These are phyloP conservation scores for Euphorbia lathyris DNA, from an alignment of 345 rosid species.

Conservation along the genomic window DNA sequence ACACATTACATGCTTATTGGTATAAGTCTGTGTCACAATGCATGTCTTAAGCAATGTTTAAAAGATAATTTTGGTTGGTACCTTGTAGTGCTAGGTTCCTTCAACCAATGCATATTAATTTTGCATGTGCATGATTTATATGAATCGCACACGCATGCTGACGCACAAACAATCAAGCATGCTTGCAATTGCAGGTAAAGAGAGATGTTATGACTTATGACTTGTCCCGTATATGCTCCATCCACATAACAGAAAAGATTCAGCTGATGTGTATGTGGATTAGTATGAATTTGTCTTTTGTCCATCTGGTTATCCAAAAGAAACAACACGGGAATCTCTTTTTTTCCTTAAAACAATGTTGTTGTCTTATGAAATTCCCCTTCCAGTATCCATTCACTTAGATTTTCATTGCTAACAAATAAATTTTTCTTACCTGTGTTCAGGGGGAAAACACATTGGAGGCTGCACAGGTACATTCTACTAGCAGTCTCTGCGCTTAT, in stretches of 20 bases:
- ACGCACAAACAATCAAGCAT: no score
- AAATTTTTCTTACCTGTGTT: constrained; percentile 18
- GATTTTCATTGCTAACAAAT: not conserved
- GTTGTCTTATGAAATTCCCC: not conserved
- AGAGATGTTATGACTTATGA: not conserved
- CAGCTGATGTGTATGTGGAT: not conserved
- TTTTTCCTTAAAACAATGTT: not conserved
- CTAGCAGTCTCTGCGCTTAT: not conserved
- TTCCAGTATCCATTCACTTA: not conserved
- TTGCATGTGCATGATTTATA: no score
- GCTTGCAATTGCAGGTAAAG: no score
- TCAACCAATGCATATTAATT: no score
- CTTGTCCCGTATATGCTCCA: not conserved
- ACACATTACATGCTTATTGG: not conserved
- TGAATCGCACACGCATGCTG: no score
- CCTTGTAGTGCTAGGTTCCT: no score
- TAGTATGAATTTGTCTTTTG: not conserved
- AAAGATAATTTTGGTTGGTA: not conserved
- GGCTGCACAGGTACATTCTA: constrained; percentile 79
- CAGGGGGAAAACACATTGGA: constrained; percentile 94
- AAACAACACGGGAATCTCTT: not conserved
- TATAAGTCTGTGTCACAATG: not conserved
- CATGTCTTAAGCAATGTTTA: not conserved
- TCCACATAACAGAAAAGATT: not conserved
- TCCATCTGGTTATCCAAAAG: not conserved